Evolutionary conservation across 306 rosid species (phyloP).

Genomic region (Vigna angularis): DNA sequence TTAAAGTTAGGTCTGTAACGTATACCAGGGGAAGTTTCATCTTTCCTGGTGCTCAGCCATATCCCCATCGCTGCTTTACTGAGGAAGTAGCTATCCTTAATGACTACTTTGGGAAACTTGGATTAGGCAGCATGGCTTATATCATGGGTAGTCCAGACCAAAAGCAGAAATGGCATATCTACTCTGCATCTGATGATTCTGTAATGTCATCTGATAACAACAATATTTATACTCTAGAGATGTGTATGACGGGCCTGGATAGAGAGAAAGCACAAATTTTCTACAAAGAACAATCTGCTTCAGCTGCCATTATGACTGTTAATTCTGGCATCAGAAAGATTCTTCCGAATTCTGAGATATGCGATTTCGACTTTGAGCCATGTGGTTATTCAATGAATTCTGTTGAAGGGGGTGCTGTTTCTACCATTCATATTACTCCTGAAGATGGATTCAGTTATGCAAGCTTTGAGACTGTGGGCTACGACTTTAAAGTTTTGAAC

Average conservation of each 20-base stretch:
- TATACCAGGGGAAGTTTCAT: slow-evolving; percentile 73
- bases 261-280: slow-evolving; percentile 59
- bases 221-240: slow-evolving; percentile 61
- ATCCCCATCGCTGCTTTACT: slow-evolving; percentile 66
- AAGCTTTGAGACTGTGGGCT: slow-evolving; percentile 73
- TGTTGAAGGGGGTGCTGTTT: slow-evolving; percentile 65
- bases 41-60: slow-evolving; percentile 71
- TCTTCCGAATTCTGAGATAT: slow-evolving; percentile 67
- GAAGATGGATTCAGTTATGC: slow-evolving; percentile 77
- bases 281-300: slow-evolving; percentile 53
- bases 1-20: slow-evolving; percentile 57
- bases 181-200: slow-evolving; percentile 60
- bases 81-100: slow-evolving; percentile 67
- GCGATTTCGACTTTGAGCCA: slow-evolving; percentile 74
- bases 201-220: slow-evolving; percentile 13
- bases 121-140: slow-evolving; percentile 61
- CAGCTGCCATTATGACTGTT: slow-evolving; percentile 61
- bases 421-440: slow-evolving; percentile 69
- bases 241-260: slow-evolving; percentile 80
- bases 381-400: slow-evolving; percentile 81
- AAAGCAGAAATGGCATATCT: slow-evolving; percentile 70
- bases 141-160: slow-evolving; percentile 57
- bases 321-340: slow-evolving; percentile 70
- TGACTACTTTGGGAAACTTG: slow-evolving; percentile 62
- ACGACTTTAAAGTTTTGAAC: slow-evolving; percentile 50